Base-by-base conservation (phyloP, 2,329 filamentous ascomycete genomes). In the Talaromyces sp. region DNA sequence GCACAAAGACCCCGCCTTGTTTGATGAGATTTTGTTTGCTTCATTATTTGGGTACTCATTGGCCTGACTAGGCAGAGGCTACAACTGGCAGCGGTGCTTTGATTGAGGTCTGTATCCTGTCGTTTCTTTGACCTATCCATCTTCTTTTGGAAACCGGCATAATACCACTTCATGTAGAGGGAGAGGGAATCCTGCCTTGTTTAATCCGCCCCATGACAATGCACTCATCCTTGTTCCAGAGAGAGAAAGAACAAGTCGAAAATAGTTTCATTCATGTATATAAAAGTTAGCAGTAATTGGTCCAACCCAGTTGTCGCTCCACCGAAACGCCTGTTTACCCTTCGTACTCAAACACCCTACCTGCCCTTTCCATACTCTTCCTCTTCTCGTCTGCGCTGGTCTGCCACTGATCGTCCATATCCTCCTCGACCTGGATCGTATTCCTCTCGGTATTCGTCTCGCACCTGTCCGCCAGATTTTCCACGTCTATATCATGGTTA, bases 391-490 rank as follows among this genome's bases (percentile, higher is more conserved):
- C 79, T 74, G 69, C 82, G 78, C 72, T 91, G 88, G 35, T 88
- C 85, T 69, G 88, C 87, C 66, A 93, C 84, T 64, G 91, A 91
- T 69, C 93, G 86, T 50, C 95, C 94, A 70, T 93, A 87, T 11
- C 95, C 95, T 71, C 95, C 95, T 71, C 95, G 86, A 16, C 95
- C 95, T 67, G 97, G 94, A 76, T 99, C 95, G 75, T 89, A 99
- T 81, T 99, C 95, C 77, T 97, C 92, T 54, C 95, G 88, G 80
- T 98, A 99, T 82, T 99, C 96, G 76, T 99, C 95, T 69, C 95
- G 88, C 68, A 99, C 95, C 81, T 99, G 95, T 4, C 95, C 95
- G 66, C 95, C 95, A 67, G 92, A 96, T 83, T 96, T 97, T 73
- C 94, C 94, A 62, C 94, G 89, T 68, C 86, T 83, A 69, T 37